A percentile compares a stretch with the other conserved stretches of the same genome.
phyloP scores from a whole-genome alignment of 371 early-diverging fungal genomes.

The Mucor plumbeus region DNA sequence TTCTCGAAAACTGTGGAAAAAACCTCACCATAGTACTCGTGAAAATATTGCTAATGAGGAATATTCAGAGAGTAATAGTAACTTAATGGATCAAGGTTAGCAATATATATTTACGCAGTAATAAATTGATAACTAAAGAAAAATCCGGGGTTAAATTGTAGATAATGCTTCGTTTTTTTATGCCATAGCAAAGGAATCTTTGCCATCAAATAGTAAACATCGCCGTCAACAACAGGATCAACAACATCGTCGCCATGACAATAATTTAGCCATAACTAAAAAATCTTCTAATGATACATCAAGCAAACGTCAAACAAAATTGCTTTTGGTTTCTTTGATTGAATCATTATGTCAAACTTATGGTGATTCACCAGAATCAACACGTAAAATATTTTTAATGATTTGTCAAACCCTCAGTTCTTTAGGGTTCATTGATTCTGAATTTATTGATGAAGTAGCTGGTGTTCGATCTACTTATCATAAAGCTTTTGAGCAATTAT shows the following conservation, averaged over 20 bases:
- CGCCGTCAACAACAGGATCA: neutral
- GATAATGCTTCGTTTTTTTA: neutral
- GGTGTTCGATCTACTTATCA: conserved; percentile 81
- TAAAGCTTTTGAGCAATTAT: conserved; percentile 80
- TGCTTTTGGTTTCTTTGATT: conserved; percentile 75
- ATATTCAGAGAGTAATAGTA: conserved; percentile 13
- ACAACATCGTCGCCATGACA: neutral
- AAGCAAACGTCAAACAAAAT: conserved; percentile 67
- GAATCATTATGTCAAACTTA: conserved; percentile 88
- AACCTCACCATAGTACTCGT: neutral
- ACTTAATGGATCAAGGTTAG: conserved; percentile 8
- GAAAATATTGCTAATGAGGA: neutral
- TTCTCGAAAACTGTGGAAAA: conserved; percentile 34
- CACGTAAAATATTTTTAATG: conserved; percentile 79
- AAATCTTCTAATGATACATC: conserved; percentile 28
- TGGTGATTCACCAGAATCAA: conserved; percentile 80
- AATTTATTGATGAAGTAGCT: conserved; percentile 79
- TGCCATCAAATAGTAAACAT: neutral
- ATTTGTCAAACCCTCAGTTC: conserved; percentile 66
- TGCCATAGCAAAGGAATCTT: conserved; percentile 1
- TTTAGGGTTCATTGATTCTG: conserved; percentile 81
- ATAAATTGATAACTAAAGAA: neutral
- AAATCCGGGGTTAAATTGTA: neutral
- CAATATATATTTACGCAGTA: neutral
- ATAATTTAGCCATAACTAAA: conserved; percentile 6